Evolutionary conservation across 2,329 filamentous ascomycete genomes (phyloP).

Genomic region (Cladophialophora exuberans): DNA sequence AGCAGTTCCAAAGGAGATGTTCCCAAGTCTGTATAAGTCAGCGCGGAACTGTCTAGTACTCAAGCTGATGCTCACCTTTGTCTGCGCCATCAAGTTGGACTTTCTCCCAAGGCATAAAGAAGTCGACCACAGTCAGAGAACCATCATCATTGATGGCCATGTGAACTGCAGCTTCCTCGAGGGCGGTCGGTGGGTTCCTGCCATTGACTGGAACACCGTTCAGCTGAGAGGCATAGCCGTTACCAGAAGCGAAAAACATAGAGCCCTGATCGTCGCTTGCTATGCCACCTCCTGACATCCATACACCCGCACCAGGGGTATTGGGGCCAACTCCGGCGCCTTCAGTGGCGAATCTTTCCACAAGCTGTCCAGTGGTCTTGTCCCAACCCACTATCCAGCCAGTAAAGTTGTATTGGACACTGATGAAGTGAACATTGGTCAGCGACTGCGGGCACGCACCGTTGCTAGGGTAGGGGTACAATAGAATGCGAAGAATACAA

Average conservation of each 20-base stretch:
- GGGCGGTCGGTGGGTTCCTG: slow-evolving; percentile 31
- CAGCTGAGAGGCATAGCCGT: slow-evolving; percentile 37
- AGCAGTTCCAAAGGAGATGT: slow-evolving; percentile 33
- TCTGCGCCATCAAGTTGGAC: slow-evolving; percentile 54
- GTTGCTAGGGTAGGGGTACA: too few species aligned
- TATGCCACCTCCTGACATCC: slow-evolving; percentile 38
- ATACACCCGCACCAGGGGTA: slow-evolving; percentile 29
- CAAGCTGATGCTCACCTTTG: slow-evolving; percentile 33
- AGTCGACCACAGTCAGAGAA: slow-evolving; percentile 54
- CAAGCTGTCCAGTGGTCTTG: slow-evolving; percentile 28
- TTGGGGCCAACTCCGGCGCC: slow-evolving; percentile 26
- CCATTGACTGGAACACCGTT: slow-evolving; percentile 36
- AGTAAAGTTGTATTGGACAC: slow-evolving; percentile 59
- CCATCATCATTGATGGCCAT: slow-evolving; percentile 32
- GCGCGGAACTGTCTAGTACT: neutral
- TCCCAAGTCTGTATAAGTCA: slow-evolving; percentile 47
- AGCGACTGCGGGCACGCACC: neutral
- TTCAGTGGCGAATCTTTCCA: slow-evolving; percentile 28
- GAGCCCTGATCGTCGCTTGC: slow-evolving; percentile 34
- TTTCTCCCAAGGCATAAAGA: slow-evolving; percentile 61
- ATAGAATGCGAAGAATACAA: too few species aligned
- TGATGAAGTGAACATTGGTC: slow-evolving; percentile 1
- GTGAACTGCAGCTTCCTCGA: slow-evolving; percentile 35
- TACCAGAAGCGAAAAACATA: slow-evolving; percentile 37
- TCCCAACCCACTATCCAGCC: slow-evolving; percentile 57